phyloP scores from a whole-genome alignment of 805 yeast species.

The Nakazawaea sp. region DNA sequence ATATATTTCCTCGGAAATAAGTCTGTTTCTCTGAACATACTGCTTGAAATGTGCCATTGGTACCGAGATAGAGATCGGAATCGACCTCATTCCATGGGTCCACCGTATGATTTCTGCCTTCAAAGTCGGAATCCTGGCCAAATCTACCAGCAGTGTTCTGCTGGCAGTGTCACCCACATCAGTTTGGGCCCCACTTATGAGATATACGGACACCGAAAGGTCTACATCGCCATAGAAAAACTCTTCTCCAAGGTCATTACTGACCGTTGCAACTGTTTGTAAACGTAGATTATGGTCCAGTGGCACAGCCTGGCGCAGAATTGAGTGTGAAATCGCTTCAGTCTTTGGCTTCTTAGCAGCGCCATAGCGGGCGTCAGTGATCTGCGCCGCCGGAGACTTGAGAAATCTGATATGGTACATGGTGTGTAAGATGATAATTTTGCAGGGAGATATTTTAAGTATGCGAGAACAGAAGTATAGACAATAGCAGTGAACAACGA shows the following conservation, averaged over 20 bases:
- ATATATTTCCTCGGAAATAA: no score
- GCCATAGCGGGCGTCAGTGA: no score
- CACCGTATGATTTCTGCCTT: not conserved
- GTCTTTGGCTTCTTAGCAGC: conserved; percentile 13
- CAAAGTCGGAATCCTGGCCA: not conserved
- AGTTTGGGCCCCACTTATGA: no score
- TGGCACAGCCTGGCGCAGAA: no score
- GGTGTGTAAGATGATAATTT: no score
- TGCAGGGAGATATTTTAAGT: no score
- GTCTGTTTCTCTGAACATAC: no score
- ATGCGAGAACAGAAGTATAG: no score
- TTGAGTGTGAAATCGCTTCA: conserved; percentile 5
- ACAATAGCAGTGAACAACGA: no score
- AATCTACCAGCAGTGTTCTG: no score
- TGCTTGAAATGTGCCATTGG: not conserved
- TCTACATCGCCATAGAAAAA: conserved; percentile 28
- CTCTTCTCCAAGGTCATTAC: conserved; percentile 34
- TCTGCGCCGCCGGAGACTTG: conserved; percentile 21
- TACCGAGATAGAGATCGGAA: not conserved
- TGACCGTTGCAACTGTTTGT: conserved; percentile 17
- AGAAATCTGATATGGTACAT: conserved; percentile 29
- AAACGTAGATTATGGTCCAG: conserved; percentile 1
- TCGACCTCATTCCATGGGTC: not conserved
- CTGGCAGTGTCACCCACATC: no score
- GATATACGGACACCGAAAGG: no score